phyloP scores from a whole-genome alignment of 2,329 filamentous ascomycete genomes.

The Basipetospora chlamydospora region DNA sequence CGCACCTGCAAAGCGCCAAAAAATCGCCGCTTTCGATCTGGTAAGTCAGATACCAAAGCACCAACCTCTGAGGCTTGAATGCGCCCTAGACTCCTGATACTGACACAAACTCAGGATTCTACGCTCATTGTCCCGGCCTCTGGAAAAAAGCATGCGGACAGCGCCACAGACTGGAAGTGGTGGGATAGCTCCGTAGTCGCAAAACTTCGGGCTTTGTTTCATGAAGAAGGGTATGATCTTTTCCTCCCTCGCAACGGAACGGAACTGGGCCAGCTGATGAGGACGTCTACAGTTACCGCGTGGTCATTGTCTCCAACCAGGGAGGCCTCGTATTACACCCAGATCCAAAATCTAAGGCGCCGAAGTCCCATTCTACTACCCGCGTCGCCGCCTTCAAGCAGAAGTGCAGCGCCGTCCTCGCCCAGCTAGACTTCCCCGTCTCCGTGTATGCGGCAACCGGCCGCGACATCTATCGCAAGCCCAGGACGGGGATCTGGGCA shows the following conservation, averaged over 20 bases:
- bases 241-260: no score
- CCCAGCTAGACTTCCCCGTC: conserved; percentile 58
- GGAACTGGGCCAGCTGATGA: no score
- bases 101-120: conserved; percentile 43
- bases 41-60: conserved; percentile 23
- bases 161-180: conserved; percentile 83
- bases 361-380: conserved; percentile 45
- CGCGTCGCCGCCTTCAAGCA: conserved; percentile 69
- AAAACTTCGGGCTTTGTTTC: conserved; percentile 50
- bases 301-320: conserved; percentile 83
- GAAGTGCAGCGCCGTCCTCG: conserved; percentile 57
- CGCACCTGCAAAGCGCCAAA: conserved; percentile 26
- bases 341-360: conserved; percentile 48
- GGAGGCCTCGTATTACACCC: conserved; percentile 63
- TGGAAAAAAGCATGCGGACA: conserved; percentile 61
- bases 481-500: conserved; percentile 77
- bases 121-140: conserved; percentile 72
- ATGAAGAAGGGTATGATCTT: conserved; percentile 44
- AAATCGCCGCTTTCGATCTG: conserved; percentile 59
- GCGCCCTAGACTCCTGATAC: no score
- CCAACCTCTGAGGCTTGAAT: no score
- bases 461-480: conserved; percentile 75
- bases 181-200: conserved; percentile 62
- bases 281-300: conserved; percentile 54
- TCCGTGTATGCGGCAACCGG: conserved; percentile 76